Base-by-base conservation (phyloP, 805 yeast species). In the Pichia insulana region DNA sequence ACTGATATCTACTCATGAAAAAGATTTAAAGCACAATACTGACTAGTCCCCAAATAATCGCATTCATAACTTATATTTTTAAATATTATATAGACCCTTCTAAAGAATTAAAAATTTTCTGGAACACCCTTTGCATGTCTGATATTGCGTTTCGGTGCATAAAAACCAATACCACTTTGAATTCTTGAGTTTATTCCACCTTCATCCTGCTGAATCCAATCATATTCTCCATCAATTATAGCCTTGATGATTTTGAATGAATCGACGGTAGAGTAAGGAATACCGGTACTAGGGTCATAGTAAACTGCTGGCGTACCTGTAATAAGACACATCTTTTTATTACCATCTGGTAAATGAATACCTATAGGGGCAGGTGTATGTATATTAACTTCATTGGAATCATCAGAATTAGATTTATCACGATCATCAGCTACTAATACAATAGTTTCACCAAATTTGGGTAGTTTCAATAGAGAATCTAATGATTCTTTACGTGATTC, bases 81-180 rank as follows among this genome's bases (percentile, higher is more conserved):
- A 18, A 16, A 27, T 5, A 5, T 26, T 20, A 22, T 16, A 22
- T 16, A 26, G 9, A 8, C 10, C 27, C 18, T 28, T n/a, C n/a
- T 26, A 36, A 9, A 20, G 13, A 26, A 35, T 22, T 28, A 19
- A 34, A 60, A 88, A 88, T 7, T 94, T 41, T 80, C 83, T 2
- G 96, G 96, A 11, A 87, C 96, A 7, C 95, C 96, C 47, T 73
- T 73, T 0, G 96, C 96, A 50, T 79, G 87, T 40, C 71, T 65
- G 18, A 54, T 60, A 10, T 63, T 61, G 47, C 62, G 39, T 48
- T 61, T 47, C 52, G 68, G 58, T 50, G 71, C 39, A 57, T 68
- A 68, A 60, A 80, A 55, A 6, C 67, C 67, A 28, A 62, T 49
- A 36, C 67, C 67, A 36, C 63, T 62, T 38, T 53, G 55, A 43